These are phyloP conservation scores for Syzygium grande DNA, from an alignment of 345 rosid genomes.

Conservation along the genomic window DNA sequence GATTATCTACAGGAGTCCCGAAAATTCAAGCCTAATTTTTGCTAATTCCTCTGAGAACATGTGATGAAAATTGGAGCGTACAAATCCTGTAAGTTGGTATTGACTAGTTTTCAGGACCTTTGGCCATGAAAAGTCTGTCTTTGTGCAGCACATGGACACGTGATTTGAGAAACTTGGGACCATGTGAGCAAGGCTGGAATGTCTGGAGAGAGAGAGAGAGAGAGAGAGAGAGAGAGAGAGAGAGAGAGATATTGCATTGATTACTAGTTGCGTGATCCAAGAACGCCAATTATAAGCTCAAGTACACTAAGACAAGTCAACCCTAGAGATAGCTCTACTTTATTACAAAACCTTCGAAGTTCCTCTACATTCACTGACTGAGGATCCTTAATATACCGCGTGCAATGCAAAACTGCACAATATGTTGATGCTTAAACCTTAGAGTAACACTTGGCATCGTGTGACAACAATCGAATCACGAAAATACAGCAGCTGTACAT, in stretches of 20 bases:
- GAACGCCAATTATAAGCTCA: background rate
- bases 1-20: background rate
- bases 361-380: background rate
- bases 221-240: background rate
- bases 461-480: background rate
- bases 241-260: background rate
- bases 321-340: background rate
- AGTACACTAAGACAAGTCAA: background rate
- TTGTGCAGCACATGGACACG: conserved; percentile 1
- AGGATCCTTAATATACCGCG: background rate
- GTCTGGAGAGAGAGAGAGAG: background rate
- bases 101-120: background rate
- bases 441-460: background rate
- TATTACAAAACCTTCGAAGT: background rate
- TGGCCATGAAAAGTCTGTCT: background rate
- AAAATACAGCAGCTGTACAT: background rate
- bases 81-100: background rate
- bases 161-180: background rate
- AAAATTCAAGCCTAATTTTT: background rate
- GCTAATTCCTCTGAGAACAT: background rate
- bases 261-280: background rate
- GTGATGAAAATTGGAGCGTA: background rate
- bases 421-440: background rate
- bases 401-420: background rate
- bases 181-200: conserved; percentile 3